phyloP scores from a whole-genome alignment of 2,329 filamentous ascomycete genomes.

The Aspergillus japonicus region DNA sequence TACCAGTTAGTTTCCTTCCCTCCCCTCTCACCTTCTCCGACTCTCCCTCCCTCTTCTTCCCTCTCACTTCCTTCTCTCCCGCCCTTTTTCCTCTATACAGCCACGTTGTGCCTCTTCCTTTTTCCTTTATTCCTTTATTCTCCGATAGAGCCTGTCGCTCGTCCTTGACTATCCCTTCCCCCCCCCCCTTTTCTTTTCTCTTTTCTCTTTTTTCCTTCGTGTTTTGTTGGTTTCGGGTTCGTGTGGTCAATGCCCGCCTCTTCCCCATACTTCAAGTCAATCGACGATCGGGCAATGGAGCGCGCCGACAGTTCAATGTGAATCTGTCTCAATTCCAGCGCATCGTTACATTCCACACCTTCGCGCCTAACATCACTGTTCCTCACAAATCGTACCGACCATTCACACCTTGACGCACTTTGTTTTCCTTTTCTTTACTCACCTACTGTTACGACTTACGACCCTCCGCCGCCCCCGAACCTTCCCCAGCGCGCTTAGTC shows the following conservation, averaged over 20 bases:
- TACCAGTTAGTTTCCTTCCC: background rate
- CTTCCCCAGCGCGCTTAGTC: constrained; percentile 13
- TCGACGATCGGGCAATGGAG: constrained; percentile 17
- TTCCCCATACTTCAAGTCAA: constrained; percentile 14
- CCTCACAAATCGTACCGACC: constrained; percentile 13
- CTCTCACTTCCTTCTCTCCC: constrained; percentile 12
- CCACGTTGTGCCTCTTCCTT: constrained; percentile 10
- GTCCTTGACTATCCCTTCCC: constrained; percentile 19
- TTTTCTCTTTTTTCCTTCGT: constrained; percentile 22
- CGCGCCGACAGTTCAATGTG: constrained; percentile 21
- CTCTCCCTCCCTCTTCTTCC: constrained; percentile 19
- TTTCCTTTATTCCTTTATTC: constrained; percentile 12
- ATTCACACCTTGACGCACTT: constrained; percentile 25
- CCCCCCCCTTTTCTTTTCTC: constrained; percentile 12
- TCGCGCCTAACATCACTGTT: constrained; percentile 21
- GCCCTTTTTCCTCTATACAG: constrained; percentile 1
- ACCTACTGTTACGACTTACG: constrained; percentile 25
- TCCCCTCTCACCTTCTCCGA: constrained; percentile 15
- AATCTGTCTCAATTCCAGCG: constrained; percentile 9
- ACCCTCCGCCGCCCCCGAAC: constrained; percentile 7
- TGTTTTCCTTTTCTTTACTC: constrained; percentile 19
- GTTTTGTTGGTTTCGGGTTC: constrained; percentile 30
- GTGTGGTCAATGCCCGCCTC: constrained; percentile 21
- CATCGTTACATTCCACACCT: constrained; percentile 9
- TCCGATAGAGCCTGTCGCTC: constrained; percentile 23